Conservation (phyloP, 2,329 filamentous ascomycete genomes). For the Ampelomyces quisqualis region DNA sequence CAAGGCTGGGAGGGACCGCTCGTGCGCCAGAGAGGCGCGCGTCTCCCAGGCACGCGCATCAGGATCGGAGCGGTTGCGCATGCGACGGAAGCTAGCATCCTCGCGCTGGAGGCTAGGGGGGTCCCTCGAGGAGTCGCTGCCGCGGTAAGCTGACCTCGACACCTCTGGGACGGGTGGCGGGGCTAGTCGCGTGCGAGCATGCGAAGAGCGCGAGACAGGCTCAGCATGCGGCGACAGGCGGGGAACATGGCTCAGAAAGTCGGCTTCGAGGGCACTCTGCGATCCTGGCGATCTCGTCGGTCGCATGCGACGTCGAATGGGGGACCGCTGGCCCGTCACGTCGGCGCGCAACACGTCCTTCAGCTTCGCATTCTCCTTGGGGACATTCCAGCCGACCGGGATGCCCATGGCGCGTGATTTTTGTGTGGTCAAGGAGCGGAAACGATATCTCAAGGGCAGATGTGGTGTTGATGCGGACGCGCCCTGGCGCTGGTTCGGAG, state of each 20-base stretch:
- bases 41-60: constrained; percentile 18
- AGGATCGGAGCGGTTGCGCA: constrained; percentile 12
- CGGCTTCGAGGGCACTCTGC: constrained; percentile 18
- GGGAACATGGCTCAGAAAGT: too few species aligned
- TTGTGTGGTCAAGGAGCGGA: constrained; percentile 16
- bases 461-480: constrained; percentile 27
- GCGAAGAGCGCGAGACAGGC: constrained; percentile 9
- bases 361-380: constrained; percentile 50
- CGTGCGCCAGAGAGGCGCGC: constrained; percentile 11
- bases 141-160: constrained; percentile 19
- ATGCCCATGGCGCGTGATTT: constrained; percentile 48
- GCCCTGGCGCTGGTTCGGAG: constrained; percentile 21
- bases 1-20: constrained; percentile 30
- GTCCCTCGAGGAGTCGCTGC: constrained; percentile 16
- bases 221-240: constrained; percentile 7
- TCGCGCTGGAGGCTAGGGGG: constrained; percentile 17
- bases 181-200: constrained; percentile 23
- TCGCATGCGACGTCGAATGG: constrained; percentile 56
- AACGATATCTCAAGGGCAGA: constrained; percentile 17
- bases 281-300: constrained; percentile 25
- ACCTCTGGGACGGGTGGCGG: constrained; percentile 41
- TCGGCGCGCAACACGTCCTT: constrained; percentile 54
- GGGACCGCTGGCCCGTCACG: constrained; percentile 55
- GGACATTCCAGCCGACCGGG: constrained; percentile 52
- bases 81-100: constrained; percentile 14